Conservation (phyloP, 2,329 filamentous ascomycete species). For the Pseudogymnoascus sp. region DNA sequence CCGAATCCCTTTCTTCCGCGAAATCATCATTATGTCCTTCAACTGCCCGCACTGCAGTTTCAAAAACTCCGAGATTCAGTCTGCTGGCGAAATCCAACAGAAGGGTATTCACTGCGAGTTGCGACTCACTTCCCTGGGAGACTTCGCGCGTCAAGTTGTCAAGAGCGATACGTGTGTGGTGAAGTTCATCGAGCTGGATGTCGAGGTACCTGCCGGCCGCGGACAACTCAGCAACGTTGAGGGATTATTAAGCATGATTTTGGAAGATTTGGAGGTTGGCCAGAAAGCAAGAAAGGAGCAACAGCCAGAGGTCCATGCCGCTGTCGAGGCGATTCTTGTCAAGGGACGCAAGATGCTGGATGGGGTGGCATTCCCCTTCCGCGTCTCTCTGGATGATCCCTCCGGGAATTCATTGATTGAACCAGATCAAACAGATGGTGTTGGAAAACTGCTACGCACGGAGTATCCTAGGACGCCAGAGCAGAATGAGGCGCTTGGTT, state of each 20-base stretch:
- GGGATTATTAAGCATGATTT: constrained; percentile 68
- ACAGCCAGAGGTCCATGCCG: constrained; percentile 66
- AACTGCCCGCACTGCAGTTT: constrained; percentile 81
- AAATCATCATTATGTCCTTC: constrained; percentile 97
- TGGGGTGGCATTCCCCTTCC: constrained; percentile 76
- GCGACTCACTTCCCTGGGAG: constrained; percentile 60
- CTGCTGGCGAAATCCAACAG: constrained; percentile 84
- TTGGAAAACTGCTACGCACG: constrained; percentile 81
- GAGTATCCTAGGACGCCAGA: constrained; percentile 76
- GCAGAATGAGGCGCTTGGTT: constrained; percentile 79
- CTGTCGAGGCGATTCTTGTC: constrained; percentile 67
- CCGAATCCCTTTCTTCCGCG: constrained; percentile 91
- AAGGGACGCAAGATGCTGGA: constrained; percentile 69
- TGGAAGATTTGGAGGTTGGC: constrained; percentile 71
- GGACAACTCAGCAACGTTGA: constrained; percentile 92
- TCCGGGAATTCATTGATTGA: constrained; percentile 96
- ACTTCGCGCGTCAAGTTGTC: constrained; percentile 80
- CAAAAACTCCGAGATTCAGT: constrained; percentile 88
- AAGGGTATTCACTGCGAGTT: constrained; percentile 79
- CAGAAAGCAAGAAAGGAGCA: constrained; percentile 75
- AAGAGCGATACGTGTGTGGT: constrained; percentile 83
- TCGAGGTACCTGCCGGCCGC: constrained; percentile 85
- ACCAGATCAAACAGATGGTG: constrained; percentile 66
- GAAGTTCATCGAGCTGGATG: constrained; percentile 81
- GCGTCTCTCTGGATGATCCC: constrained; percentile 78